Conservation (phyloP, 805 yeast species). For the Candida tammaniensis region DNA sequence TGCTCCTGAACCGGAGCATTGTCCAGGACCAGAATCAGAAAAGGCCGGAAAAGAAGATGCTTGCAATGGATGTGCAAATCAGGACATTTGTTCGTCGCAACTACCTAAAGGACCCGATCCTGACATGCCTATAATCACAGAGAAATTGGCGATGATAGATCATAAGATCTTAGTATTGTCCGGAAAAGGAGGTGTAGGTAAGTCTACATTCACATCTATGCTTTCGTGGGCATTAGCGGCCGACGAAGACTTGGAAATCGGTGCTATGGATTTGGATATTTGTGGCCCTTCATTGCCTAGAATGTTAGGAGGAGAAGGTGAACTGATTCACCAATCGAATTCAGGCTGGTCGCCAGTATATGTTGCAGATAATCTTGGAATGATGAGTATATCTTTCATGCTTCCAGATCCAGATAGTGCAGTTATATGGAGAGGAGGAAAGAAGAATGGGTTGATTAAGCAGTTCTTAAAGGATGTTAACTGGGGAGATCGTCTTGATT, state of each 20-base stretch:
- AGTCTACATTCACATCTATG: slow-evolving; percentile 93
- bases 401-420: slow-evolving; percentile 92
- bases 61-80: slow-evolving; percentile 93
- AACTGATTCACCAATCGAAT: slow-evolving; percentile 81
- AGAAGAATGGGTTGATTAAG: slow-evolving; percentile 88
- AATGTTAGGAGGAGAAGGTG: slow-evolving; percentile 90
- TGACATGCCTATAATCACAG: slow-evolving; percentile 73
- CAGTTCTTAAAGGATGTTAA: slow-evolving; percentile 92
- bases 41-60: slow-evolving; percentile 92
- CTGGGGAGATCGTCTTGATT: slow-evolving; percentile 84
- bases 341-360: slow-evolving; percentile 97
- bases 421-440: slow-evolving; percentile 96
- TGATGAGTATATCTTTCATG: slow-evolving; percentile 95
- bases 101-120: slow-evolving; percentile 95
- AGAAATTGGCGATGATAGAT: slow-evolving; percentile 58
- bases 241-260: slow-evolving; percentile 75
- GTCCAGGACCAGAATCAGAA: slow-evolving; percentile 98
- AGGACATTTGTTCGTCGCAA: slow-evolving; percentile 77
- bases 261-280: slow-evolving; percentile 95
- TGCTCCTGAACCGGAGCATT: slow-evolving; percentile 70
- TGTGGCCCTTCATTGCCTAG: slow-evolving; percentile 97
- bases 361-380: slow-evolving; percentile 89
- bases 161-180: slow-evolving; percentile 81
- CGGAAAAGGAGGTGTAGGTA: slow-evolving; percentile 96
- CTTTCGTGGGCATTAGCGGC: slow-evolving; percentile 95